Evolutionary conservation across 2,329 filamentous ascomycete genomes (phyloP).

Genomic region (Alternaria sp.): DNA sequence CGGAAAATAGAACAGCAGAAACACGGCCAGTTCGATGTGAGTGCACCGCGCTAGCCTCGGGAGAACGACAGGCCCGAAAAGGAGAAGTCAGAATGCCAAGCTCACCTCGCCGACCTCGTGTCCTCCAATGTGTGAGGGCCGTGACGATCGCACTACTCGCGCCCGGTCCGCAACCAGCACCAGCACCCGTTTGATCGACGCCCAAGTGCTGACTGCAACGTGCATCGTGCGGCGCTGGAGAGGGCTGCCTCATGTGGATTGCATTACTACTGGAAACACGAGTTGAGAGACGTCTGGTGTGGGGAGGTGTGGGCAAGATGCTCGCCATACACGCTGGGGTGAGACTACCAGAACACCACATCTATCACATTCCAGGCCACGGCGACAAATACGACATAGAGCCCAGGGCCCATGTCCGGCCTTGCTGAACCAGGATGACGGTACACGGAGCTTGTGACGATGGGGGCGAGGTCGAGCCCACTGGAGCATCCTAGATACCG

Average conservation of each 20-base stretch:
- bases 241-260: conserved; percentile 15
- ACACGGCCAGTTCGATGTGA: conserved; percentile 15
- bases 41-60: conserved; percentile 28
- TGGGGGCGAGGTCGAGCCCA: conserved; percentile 10
- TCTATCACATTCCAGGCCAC: background rate
- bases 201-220: conserved; percentile 42
- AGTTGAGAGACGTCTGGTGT: conserved; percentile 11
- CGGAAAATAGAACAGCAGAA: conserved; percentile 17
- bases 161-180: conserved; percentile 46
- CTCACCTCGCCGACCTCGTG: conserved; percentile 50
- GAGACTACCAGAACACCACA: background rate
- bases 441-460: conserved; percentile 20
- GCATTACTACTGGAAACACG: conserved; percentile 12
- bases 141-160: conserved; percentile 46
- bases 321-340: background rate
- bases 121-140: conserved; percentile 35
- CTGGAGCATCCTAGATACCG: conserved; percentile 12
- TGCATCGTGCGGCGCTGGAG: conserved; percentile 41
- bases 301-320: background rate
- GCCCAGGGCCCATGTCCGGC: conserved; percentile 26
- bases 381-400: background rate
- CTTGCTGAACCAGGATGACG: conserved; percentile 28
- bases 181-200: conserved; percentile 53
- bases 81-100: conserved; percentile 40
- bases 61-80: conserved; percentile 41